A percentile compares a stretch with the other conserved stretches of the same genome.
Conservation (phyloP, 768 basidiomycete species). For the Tremella fuciformis region DNA sequence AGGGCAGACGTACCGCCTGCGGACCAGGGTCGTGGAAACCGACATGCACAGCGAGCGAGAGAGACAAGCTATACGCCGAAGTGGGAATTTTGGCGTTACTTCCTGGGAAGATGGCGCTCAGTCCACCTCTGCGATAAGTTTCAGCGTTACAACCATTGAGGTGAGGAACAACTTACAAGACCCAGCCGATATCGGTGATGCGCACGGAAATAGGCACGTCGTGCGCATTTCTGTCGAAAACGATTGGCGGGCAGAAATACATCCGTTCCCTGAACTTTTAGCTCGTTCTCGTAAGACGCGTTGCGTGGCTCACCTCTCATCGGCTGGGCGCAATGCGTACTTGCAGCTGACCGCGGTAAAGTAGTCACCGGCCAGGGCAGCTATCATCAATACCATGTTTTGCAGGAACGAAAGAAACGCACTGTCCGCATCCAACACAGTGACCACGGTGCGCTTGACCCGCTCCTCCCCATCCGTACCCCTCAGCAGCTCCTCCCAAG, state of each 20-base stretch:
- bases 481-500: constrained; percentile 21
- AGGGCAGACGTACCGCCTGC: constrained; percentile 15
- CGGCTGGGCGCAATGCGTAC: constrained; percentile 27
- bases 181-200: constrained; percentile 39
- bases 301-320: constrained; percentile 18
- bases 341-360: constrained; percentile 37
- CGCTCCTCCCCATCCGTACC: constrained; percentile 25
- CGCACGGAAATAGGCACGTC: constrained; percentile 35
- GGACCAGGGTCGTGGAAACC: constrained; percentile 46
- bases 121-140: constrained; percentile 17
- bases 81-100: constrained; percentile 45
- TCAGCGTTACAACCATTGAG: not conserved
- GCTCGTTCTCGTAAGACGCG: not conserved
- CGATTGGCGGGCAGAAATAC: constrained; percentile 29
- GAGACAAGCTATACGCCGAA: constrained; percentile 42
- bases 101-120: constrained; percentile 38
- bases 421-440: constrained; percentile 41
- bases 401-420: constrained; percentile 8
- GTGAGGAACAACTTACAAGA: constrained; percentile 13
- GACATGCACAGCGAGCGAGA: constrained; percentile 32
- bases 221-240: constrained; percentile 40
- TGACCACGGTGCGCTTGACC: constrained; percentile 31
- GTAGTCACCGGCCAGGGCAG: constrained; percentile 42
- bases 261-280: constrained; percentile 11
- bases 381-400: constrained; percentile 5